phyloP scores from a whole-genome alignment of 768 basidiomycete genomes.

The Suillus fuscotomentosus region DNA sequence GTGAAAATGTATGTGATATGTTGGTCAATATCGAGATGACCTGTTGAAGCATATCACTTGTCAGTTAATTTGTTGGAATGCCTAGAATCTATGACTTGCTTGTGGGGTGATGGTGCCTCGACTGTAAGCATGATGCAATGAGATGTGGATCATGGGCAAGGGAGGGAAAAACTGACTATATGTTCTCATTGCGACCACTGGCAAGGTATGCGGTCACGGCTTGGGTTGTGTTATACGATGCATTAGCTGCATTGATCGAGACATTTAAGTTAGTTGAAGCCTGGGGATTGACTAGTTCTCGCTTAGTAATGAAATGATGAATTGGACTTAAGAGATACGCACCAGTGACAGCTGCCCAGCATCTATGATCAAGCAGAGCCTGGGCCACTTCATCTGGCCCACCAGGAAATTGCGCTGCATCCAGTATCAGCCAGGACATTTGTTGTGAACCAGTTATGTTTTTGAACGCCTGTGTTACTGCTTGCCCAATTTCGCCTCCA shows the following conservation, averaged over 20 bases:
- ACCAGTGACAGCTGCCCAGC: slow-evolving; percentile 59
- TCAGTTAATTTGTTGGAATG: neutral
- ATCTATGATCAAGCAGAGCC: slow-evolving; percentile 47
- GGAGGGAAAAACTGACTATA: slow-evolving; percentile 42
- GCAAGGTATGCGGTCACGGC: slow-evolving; percentile 49
- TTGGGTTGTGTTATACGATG: slow-evolving; percentile 44
- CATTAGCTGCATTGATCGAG: slow-evolving; percentile 39
- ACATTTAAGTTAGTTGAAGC: slow-evolving; percentile 36
- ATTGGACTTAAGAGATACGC: slow-evolving; percentile 19
- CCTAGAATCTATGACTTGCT: slow-evolving; percentile 10
- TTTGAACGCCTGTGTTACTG: slow-evolving; percentile 39
- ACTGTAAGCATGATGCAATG: slow-evolving; percentile 12
- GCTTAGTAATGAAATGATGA: neutral
- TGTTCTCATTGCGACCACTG: slow-evolving; percentile 57
- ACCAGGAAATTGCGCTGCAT: slow-evolving; percentile 43
- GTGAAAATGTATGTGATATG: slow-evolving; percentile 35
- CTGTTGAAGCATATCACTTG: slow-evolving; percentile 11
- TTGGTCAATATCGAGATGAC: slow-evolving; percentile 33
- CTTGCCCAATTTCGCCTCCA: slow-evolving; percentile 48
- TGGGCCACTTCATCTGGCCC: slow-evolving; percentile 41
- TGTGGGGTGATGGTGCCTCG: slow-evolving; percentile 14
- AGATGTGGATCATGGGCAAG: no score
- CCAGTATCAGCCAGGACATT: slow-evolving; percentile 45
- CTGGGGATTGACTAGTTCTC: slow-evolving; percentile 37
- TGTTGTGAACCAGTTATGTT: slow-evolving; percentile 27